Evolutionary conservation across 108 stramenopile species (phyloP), one percentile per base, ranked within the genome.

Genomic region (Cyclotella cryptica): DNA sequence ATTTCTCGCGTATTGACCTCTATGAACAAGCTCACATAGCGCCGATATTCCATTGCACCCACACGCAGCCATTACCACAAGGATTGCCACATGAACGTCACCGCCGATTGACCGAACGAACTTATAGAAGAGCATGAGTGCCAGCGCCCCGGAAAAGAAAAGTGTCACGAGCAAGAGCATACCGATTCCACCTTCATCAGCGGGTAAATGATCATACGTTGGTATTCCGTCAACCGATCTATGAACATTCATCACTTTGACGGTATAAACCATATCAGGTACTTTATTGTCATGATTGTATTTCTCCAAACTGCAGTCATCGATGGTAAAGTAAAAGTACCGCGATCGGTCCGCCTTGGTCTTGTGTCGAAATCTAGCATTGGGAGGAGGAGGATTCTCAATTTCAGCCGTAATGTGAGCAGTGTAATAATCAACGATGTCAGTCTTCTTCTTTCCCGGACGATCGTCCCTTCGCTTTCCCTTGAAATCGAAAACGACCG

Each of bases 221-320:
- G 35, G 72, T 26, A 11, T 28, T 39, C 42, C 65, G 30, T 29
- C 45, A 44, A n/a, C 14, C 1, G 71, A 11, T 14, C 47, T 52
- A 12, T 41, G 8, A 22, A 44, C 73, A 28, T 66, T 79, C 22
- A 73, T 77, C 0, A 89, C 71, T n/a, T 64, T 47, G 26, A 89
- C 49, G 22, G 76, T 78, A 46, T 88, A 93, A 26, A 76, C 49
- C 68, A 91, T 69, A 64, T 80, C 72, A 0, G 93, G 93, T 45
- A 90, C 71, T 40, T 65, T 43, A 35, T 65, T 77, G 68, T 92
- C 90, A 41, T 88, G 89, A 61, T 85, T 68, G 69, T 81, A 84
- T 41, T 65, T 66, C 60, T 95, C 94, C 73, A 95, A 74, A 8
- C 79, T 85, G 54, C 94, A 95, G 63, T 95, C 94, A 41, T 89